A percentile compares a stretch with the other conserved stretches of the same genome.
Evolutionary conservation across 2,329 filamentous ascomycete species (phyloP).

Genomic region (Colletotrichum sublineola): DNA sequence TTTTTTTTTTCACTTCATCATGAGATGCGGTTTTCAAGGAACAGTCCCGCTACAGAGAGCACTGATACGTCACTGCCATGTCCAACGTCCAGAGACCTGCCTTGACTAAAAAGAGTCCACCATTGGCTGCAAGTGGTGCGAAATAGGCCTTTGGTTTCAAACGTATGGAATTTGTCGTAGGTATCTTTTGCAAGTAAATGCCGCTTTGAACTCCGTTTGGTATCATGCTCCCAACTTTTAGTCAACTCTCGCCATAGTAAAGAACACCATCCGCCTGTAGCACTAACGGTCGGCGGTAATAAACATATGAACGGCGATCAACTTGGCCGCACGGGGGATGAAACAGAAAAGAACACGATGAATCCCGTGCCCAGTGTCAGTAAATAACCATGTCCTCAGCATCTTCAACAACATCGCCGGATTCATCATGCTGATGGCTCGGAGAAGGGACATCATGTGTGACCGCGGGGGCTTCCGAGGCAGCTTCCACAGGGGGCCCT

Average conservation of each 20-base stretch:
- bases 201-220: slow-evolving; percentile 34
- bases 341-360: slow-evolving; percentile 9
- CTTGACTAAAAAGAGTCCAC: neutral
- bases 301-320: neutral
- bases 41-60: neutral
- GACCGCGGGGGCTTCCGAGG: slow-evolving; percentile 51
- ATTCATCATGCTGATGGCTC: slow-evolving; percentile 71
- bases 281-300: neutral
- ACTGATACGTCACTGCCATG: neutral
- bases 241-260: neutral
- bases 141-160: slow-evolving; percentile 14
- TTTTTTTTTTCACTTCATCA: neutral
- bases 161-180: slow-evolving; percentile 8
- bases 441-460: slow-evolving; percentile 53
- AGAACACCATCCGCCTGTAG: neutral
- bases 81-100: slow-evolving; percentile 5
- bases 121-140: neutral
- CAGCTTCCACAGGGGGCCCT: slow-evolving; percentile 53
- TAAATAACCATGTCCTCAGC: slow-evolving; percentile 93
- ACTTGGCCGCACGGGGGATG: neutral
- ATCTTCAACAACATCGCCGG: slow-evolving; percentile 83
- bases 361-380: slow-evolving; percentile 58
- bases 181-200: slow-evolving; percentile 27
- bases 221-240: slow-evolving; percentile 30
- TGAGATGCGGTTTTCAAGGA: neutral